Percentiles rank a stretch among this genome's conserved stretches.
These are phyloP conservation scores for Alloteropsis semialata DNA, from an alignment of 176 grass and related monocot genomes.

Conservation along the genomic window DNA sequence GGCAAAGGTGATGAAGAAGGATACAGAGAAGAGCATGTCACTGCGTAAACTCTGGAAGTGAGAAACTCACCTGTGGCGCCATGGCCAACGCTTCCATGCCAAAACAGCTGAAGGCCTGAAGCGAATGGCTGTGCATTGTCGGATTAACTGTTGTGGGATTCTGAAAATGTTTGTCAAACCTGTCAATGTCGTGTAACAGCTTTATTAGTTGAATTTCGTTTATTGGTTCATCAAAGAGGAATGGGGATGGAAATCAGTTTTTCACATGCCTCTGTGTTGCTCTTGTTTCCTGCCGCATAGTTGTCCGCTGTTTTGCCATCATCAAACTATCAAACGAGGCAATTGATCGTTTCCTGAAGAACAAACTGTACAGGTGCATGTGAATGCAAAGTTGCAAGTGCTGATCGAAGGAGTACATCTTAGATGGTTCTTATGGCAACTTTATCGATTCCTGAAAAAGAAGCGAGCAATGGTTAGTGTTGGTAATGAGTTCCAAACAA, in stretches of 20 bases:
- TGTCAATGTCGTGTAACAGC: background rate
- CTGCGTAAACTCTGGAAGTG: slow-evolving; percentile 86
- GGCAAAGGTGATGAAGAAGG: slow-evolving; percentile 81
- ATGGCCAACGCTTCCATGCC: background rate
- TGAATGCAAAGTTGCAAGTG: too few relatives aligned
- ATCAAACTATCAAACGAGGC: too few relatives aligned
- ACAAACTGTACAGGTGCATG: too few relatives aligned
- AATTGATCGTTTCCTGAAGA: too few relatives aligned
- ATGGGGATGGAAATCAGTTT: background rate
- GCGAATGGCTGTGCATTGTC: background rate
- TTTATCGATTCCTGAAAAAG: too few relatives aligned
- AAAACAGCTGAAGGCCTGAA: background rate
- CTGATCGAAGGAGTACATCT: too few relatives aligned
- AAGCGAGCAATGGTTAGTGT: too few relatives aligned
- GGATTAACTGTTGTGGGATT: background rate
- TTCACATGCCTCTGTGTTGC: background rate
- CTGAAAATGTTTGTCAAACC: background rate
- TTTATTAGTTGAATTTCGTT: background rate
- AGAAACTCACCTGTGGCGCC: background rate
- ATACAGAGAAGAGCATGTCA: slow-evolving; percentile 77
- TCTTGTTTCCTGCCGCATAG: background rate
- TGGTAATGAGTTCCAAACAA: too few relatives aligned
- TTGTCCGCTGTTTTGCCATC: too few relatives aligned
- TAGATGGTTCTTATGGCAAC: too few relatives aligned
- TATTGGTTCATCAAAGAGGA: background rate